These are phyloP conservation scores for Pseudoneurospora amorphoporcata DNA, from an alignment of 495 filamentous ascomycete genomes.

Conservation along the genomic window DNA sequence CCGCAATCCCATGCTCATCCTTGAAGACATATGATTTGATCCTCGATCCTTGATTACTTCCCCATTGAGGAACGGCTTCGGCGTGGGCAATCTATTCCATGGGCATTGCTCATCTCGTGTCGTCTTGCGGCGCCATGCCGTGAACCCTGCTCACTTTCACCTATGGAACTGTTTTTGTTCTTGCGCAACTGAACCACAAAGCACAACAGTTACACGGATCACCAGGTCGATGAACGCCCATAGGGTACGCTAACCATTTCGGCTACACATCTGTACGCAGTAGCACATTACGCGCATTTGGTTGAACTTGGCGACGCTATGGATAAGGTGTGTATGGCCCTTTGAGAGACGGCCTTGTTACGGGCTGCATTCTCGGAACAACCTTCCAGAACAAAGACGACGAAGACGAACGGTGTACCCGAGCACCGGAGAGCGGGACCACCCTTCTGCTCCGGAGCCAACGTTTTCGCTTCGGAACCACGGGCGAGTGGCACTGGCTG, in stretches of 20 bases:
- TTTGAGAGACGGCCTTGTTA: background rate
- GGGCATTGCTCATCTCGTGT: background rate
- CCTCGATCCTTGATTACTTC: background rate
- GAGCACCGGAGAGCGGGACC: background rate
- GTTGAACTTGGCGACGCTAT: background rate
- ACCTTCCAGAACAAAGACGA: background rate
- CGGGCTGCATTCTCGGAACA: background rate
- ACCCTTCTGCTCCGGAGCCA: background rate
- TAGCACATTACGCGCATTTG: background rate
- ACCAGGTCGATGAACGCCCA: background rate
- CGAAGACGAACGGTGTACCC: background rate
- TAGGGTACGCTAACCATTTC: background rate
- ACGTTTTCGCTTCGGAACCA: background rate
- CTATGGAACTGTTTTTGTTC: background rate
- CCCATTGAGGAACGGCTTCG: background rate
- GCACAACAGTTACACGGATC: background rate
- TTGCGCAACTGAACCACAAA: background rate
- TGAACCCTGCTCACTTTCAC: background rate
- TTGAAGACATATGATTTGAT: background rate
- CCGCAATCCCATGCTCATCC: background rate
- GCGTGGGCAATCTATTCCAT: background rate
- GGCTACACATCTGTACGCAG: background rate
- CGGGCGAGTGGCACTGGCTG: background rate
- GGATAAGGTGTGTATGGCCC: background rate
- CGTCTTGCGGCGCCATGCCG: background rate